Base-by-base conservation (phyloP, 164 flowering plant genomes). In the Brasenia schreberi region DNA sequence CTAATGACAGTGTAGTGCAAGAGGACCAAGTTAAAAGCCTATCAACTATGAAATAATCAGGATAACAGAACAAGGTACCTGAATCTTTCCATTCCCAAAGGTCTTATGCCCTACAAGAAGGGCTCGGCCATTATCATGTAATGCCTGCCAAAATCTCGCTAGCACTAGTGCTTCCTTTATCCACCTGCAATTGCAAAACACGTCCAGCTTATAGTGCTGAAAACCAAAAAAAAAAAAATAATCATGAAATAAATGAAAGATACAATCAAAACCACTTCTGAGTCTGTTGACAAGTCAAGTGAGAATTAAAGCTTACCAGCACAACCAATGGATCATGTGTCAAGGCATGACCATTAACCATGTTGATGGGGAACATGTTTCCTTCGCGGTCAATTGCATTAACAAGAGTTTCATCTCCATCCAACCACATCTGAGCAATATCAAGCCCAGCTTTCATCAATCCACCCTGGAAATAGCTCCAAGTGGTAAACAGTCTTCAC, bases 371-470 rank as follows among this genome's bases (percentile, higher is more conserved):
- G 61, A 76, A 66, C 87, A 85, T 80, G 67, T 87, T 79, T 5
- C 99, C 96, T 19, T 85, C 82, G 7, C 99, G 79, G 72, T 94
- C 99, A 64, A 88, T 79, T 19, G 99, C 84, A 79, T 94, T 86
- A 65, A 94, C 99, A 65, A 91, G 85, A 65, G 96, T 94, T 82
- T 90, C 97, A 74, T 89, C 83, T 42, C 99, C 99, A 76, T 91
- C 96, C n/a, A 94, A 81, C 95, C 99, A 94, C 61, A 94, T 86
- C 71, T 88, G 95, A 59, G 99, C 96, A 76, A 91, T 96, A 78
- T 94, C 99, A 45, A 94, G 83, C 60, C 99, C 99, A 44, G 89
- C 91, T 79, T 77, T 91, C 19, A 94, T 97, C 76, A 94, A 68
- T 12, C 97, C 99, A 0, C 98, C 98, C 97, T 94, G 77, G 61